Conservation (phyloP, 441 rosid species). For the Melastoma candidum region DNA sequence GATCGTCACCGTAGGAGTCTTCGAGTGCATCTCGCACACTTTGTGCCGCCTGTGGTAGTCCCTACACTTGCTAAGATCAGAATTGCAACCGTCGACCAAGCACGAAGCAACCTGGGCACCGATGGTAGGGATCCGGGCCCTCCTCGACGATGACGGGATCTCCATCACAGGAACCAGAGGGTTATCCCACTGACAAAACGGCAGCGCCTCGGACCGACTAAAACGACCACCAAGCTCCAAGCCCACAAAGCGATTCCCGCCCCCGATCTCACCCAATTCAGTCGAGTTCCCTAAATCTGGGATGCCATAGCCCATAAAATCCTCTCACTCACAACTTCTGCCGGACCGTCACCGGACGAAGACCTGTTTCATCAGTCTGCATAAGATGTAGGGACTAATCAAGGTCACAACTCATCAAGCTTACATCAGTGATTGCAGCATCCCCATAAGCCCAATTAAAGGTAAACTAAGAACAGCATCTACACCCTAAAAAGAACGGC, state of each 20-base stretch:
- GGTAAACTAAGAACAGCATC: too few relatives aligned
- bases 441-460: too few relatives aligned
- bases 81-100: slow-evolving; percentile 62
- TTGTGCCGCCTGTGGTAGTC: slow-evolving; percentile 70
- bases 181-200: slow-evolving; percentile 9
- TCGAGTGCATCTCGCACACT: slow-evolving; percentile 64
- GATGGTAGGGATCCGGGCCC: slow-evolving; percentile 30
- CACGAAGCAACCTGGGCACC: slow-evolving; percentile 42
- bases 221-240: slow-evolving; percentile 19
- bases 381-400: not conserved
- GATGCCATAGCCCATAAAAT: slow-evolving; percentile 21
- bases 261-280: slow-evolving; percentile 14
- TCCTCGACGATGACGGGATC: slow-evolving; percentile 34
- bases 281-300: slow-evolving; percentile 15
- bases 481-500: too few relatives aligned
- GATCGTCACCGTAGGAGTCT: slow-evolving; percentile 45
- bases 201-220: slow-evolving; percentile 13
- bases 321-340: slow-evolving; percentile 14
- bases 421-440: too few relatives aligned
- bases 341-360: slow-evolving; percentile 6
- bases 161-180: slow-evolving; percentile 32
- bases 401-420: too few relatives aligned
- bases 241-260: slow-evolving; percentile 18
- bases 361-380: slow-evolving; percentile 3
- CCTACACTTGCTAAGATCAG: slow-evolving; percentile 53